Conservation (phyloP, 805 yeast species). For the Cyberlindnera japonica region DNA sequence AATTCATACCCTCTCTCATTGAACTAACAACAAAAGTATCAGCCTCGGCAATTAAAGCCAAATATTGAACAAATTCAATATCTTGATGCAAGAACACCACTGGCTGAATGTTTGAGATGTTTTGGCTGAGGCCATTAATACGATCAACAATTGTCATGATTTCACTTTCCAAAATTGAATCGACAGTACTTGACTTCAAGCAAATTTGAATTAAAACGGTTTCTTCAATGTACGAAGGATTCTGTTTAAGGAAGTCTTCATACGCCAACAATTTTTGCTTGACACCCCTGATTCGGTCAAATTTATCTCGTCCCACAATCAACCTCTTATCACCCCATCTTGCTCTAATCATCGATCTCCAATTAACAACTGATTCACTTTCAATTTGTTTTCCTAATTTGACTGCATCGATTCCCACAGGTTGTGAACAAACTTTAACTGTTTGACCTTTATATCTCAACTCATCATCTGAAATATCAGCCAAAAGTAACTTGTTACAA, state of each 20-base stretch:
- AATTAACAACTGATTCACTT: slow-evolving; percentile 47
- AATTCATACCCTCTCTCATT: slow-evolving; percentile 93
- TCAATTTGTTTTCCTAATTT: slow-evolving; percentile 46
- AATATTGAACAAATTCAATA: slow-evolving; percentile 81
- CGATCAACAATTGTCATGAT: slow-evolving; percentile 76
- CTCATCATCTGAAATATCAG: slow-evolving; percentile 69
- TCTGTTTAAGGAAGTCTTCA: slow-evolving; percentile 65
- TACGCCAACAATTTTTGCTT: slow-evolving; percentile 85
- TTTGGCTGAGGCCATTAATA: slow-evolving; percentile 72
- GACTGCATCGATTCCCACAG: slow-evolving; percentile 77
- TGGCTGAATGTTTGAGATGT: slow-evolving; percentile 73
- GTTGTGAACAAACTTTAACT: slow-evolving; percentile 53
- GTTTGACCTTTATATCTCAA: slow-evolving; percentile 58
- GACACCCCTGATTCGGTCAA: slow-evolving; percentile 84
- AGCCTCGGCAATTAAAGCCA: slow-evolving; percentile 83
- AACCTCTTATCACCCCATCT: slow-evolving; percentile 72
- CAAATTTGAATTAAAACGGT: slow-evolving; percentile 84
- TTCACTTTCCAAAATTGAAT: slow-evolving; percentile 66
- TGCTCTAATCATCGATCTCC: slow-evolving; percentile 69
- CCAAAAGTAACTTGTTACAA: slow-evolving; percentile 74
- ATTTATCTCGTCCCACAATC: slow-evolving; percentile 83
- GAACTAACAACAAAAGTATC: slow-evolving; percentile 85
- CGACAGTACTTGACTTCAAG: slow-evolving; percentile 45
- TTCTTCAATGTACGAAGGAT: slow-evolving; percentile 66
- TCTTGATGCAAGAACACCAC: slow-evolving; percentile 87